Base-by-base conservation (phyloP, 176 grass and related monocot species). In the Tillandsia fasciculata region DNA sequence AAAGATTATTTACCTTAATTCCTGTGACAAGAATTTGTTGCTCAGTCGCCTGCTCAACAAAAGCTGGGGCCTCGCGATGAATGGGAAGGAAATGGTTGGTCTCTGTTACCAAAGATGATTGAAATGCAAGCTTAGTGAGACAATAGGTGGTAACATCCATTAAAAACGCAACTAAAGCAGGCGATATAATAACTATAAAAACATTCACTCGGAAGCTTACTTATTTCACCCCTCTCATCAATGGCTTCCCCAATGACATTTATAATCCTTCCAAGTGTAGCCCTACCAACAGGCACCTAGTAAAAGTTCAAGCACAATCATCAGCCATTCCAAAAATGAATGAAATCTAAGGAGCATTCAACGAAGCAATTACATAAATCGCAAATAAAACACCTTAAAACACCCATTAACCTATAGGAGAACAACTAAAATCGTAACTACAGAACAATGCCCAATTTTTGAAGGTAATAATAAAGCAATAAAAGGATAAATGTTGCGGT, bases 21-120 rank as follows among this genome's bases (percentile, higher is more conserved):
- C 91, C 91, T 73, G 91, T 96, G 68, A 96, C 91, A 76, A 96
- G 91, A 72, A 96, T 96, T 72, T 96, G 84, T 68, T 96, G 91
- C 53, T 96, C 91, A 49, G 91, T 96, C 57, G 91, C 91, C 83
- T 96, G 91, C 73, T 96, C 91, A 70, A 96, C 84, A 10, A 96
- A 96, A 72, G 91, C 87, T 72, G 91, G 91, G 68, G 91, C 91
- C 75, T 96, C 91, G 53, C 91, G 91, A 85, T 96, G 91, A 66
- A 96, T 96, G 28, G 91, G 91, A 11, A 96, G 87, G 70, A 87
- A 96, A 75, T 90, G 84, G 53, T 80, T 88, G 47, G 91, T 96
- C 3, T 63, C 91, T 96, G 71, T 20, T 63, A 23, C 47, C 65
- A 64, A 86, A 71, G 61, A 28, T 26, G 64, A 63, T 48, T 67